Conservation (phyloP, 169 alveolate genomes). For the Cryptosporidium ubiquitum region DNA sequence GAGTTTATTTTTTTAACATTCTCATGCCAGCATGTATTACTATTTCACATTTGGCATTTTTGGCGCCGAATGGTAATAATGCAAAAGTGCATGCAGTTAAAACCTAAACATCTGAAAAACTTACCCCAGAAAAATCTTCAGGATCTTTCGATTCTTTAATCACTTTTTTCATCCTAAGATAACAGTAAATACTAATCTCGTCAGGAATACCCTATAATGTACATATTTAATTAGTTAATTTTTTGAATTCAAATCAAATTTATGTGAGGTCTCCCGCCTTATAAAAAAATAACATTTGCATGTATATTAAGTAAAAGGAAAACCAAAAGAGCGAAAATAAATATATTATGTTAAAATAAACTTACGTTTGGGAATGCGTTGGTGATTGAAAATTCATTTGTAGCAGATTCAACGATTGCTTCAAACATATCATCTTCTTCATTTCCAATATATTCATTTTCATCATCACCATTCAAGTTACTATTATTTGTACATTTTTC, state of each 20-base stretch:
- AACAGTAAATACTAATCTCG: constrained; percentile 47
- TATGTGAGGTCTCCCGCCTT: neutral
- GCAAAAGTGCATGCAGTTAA: neutral
- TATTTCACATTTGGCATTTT: neutral
- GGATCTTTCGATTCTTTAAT: constrained; percentile 59
- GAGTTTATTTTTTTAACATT: neutral
- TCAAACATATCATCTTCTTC: constrained; percentile 74
- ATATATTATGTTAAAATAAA: neutral
- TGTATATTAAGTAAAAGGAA: neutral
- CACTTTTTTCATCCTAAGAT: constrained; percentile 14
- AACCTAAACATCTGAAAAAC: neutral
- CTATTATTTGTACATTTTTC: neutral
- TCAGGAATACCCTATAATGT: constrained; percentile 52
- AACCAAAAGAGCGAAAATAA: neutral
- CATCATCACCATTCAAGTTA: neutral
- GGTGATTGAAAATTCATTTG: constrained; percentile 23
- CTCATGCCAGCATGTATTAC: neutral
- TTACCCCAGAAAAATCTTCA: constrained; percentile 62
- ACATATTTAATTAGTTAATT: neutral
- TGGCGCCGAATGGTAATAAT: neutral
- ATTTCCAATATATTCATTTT: neutral
- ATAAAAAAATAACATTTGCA: neutral
- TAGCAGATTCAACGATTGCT: constrained; percentile 69
- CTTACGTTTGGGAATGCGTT: constrained; percentile 60
- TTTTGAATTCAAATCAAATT: no score